Evolutionary conservation across 176 grass and related monocot genomes (phyloP).

Genomic region (Elymus sibiricus): DNA sequence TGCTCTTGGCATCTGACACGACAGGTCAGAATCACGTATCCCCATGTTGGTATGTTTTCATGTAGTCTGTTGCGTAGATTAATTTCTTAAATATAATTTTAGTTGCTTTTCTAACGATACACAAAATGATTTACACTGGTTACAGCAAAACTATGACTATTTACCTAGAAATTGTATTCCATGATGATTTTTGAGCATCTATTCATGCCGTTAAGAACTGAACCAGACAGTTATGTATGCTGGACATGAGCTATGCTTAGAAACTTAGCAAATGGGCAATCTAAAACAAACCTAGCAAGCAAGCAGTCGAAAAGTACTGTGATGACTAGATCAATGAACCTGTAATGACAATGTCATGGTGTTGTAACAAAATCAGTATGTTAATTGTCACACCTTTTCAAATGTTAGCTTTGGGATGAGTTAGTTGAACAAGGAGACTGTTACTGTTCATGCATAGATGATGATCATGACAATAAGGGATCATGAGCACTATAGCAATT

Average conservation of each 20-base stretch:
- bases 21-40: conserved; percentile 33
- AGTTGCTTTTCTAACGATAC: background rate
- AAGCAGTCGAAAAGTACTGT: background rate
- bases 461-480: background rate
- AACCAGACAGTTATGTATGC: background rate
- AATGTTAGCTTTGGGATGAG: background rate
- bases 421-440: background rate
- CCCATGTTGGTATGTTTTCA: conserved; percentile 36
- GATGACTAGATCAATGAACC: background rate
- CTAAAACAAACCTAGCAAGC: background rate
- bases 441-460: background rate
- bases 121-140: background rate
- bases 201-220: conserved; percentile 8
- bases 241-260: conserved; percentile 7
- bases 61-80: conserved; percentile 18
- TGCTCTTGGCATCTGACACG: conserved; percentile 31
- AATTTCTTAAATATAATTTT: background rate
- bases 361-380: background rate
- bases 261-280: background rate
- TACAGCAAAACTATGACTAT: background rate
- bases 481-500: background rate
- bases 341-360: background rate
- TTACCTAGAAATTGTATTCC: conserved; percentile 6
- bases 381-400: background rate
- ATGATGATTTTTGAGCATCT: background rate